Evolutionary conservation across 257 asterid genomes (phyloP), one percentile per base, ranked within the genome.

Genomic region (Fraxinus pennsylvanica): DNA sequence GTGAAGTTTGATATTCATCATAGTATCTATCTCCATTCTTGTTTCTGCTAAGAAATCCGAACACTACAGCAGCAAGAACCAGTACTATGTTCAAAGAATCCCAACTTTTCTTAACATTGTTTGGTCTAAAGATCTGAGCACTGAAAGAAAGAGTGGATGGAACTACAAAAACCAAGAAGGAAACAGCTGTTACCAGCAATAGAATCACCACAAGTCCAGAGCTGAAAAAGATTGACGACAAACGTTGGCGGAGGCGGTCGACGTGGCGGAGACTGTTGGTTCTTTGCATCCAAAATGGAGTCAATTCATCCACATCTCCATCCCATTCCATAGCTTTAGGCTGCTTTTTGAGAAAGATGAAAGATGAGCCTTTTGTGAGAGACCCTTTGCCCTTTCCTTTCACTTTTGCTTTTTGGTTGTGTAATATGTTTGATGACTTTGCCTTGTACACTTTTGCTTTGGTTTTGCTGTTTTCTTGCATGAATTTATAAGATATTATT

Each of bases 241-340:
- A 72, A 36, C 91, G 83, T 84, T 82, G 85, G 71, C 90, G 90
- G 6, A 90, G 77, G 59, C 93, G 90, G 27, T 89, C 94, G 0
- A 47, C 78, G 0, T 87, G 96, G 86, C 91, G 92, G 87, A 52
- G 87, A 81, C 86, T 73, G 86, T 81, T 66, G 88, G 77, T 79
- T 84, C 82, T 84, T 63, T 89, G 90, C 17, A 89, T 77, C 99
- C 99, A 94, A 76, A 94, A 94, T 71, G 97, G 99, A 1, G 94
- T 85, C 75, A 43, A 36, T 27, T 83, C 85, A 15, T 87, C 91
- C 72, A 81, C 83, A 14, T 85, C 87, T 57, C 91, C 93, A 65
- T 86, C 91, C 32, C 88, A 94, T 54, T 89, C 97, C 94, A 89
- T 90, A 76, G 75, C 45, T 52, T 68, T 59, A 25, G 38, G 71